These are phyloP conservation scores for Trametes sanguinea DNA, from an alignment of 768 basidiomycete genomes.

Conservation along the genomic window DNA sequence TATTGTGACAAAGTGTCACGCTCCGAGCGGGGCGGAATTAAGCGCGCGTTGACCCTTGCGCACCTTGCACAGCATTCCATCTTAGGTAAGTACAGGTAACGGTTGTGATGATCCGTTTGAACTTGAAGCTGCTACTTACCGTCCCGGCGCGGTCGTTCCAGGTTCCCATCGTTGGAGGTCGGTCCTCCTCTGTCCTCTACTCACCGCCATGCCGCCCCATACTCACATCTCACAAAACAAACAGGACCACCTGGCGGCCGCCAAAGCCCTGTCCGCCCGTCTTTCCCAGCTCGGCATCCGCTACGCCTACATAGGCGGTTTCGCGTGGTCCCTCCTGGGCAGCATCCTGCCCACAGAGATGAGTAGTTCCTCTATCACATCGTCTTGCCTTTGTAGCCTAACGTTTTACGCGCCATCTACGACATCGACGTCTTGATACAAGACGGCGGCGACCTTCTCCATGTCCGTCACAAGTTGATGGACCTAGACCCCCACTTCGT, in stretches of 20 bases:
- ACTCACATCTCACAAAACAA: background rate
- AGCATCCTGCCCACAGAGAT: constrained; percentile 13
- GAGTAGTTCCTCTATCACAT: background rate
- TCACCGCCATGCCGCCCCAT: background rate
- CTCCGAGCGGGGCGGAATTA: too few relatives aligned
- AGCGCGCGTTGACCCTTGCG: too few relatives aligned
- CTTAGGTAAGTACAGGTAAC: too few relatives aligned
- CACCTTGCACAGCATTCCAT: too few relatives aligned
- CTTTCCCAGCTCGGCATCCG: background rate
- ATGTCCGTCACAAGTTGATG: background rate
- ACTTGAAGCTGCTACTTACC: too few relatives aligned
- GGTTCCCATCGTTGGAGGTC: too few relatives aligned
- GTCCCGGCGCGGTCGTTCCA: too few relatives aligned
- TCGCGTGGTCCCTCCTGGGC: constrained; percentile 18
- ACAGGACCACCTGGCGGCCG: constrained; percentile 12
- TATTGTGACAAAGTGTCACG: too few relatives aligned
- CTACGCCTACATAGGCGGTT: constrained; percentile 18
- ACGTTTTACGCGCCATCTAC: background rate
- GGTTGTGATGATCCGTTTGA: too few relatives aligned
- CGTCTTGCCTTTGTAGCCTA: background rate
- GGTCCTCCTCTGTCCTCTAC: too few relatives aligned
- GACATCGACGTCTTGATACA: constrained; percentile 18
- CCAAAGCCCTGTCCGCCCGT: constrained; percentile 6
- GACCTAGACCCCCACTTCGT: constrained; percentile 8
- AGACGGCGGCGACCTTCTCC: background rate